Base-by-base conservation (phyloP, 1,139 yeast genomes). In the Geotrichum restrictum region DNA sequence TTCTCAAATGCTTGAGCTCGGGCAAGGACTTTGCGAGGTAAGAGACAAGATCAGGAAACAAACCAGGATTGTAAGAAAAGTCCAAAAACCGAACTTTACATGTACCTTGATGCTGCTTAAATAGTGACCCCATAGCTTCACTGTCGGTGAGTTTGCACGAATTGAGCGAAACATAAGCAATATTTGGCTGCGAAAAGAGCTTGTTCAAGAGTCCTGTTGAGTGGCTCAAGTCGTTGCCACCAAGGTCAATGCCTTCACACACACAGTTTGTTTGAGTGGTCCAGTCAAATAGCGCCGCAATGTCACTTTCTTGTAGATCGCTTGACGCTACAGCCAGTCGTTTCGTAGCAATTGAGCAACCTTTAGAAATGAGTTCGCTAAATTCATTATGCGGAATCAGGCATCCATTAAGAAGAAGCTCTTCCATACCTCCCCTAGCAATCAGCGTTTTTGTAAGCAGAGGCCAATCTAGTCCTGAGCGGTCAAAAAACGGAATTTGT, bases 191-290 rank as follows among this genome's bases (percentile, higher is more conserved):
- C 11, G 37, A 27, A 47, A 41, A 48, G 29, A 38, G 21, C 13
- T 11, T 40, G n/a, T 42, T 45, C 18, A 46, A 19, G 10, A 42
- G 43, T 24, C 40, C 31, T 3, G 27, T 21, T 6, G 32, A 31
- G 2, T 37, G n/a, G 32, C 45, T 45, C 24, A 50, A 14, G n/a
- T 50, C 53, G 43, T 50, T 50, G 60, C 85, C 89, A 1, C 93
- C 95, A 48, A 89, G 69, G 71, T 89, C 96, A 19, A 91, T 77
- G 2, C 97, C 97, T 59, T 83, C 81, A 65, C 91, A 81, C 16
- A 76, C 75, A 16, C 82, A 74, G 16, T 70, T 66, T 8, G 77
- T 76, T 31, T 70, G 64, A 1, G 80, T 73, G 44, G 85, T 75
- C 93, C 95, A 87, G 49, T 78, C 70, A 18, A 82, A 75, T 31